Conservation (phyloP, 257 asterid species). For the Sherardia arvensis region DNA sequence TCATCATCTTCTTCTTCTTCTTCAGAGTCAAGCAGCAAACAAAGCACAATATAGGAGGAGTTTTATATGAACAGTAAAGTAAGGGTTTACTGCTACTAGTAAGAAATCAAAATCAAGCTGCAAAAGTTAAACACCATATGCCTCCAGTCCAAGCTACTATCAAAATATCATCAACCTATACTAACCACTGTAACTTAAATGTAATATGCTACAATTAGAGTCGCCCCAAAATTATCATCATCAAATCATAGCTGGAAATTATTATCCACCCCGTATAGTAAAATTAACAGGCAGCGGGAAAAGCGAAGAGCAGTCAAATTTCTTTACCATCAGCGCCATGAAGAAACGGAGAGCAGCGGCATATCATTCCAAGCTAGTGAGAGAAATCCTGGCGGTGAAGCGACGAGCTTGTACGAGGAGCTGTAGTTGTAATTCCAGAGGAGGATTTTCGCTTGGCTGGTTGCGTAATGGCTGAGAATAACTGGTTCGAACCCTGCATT, state of each 20-base stretch:
- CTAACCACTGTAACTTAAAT: constrained; percentile 8
- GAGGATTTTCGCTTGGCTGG: constrained; percentile 79
- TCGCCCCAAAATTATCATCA: not conserved
- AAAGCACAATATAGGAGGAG: not conserved
- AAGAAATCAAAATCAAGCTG: constrained; percentile 9
- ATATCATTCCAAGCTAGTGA: constrained; percentile 85
- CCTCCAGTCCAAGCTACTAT: constrained; percentile 17
- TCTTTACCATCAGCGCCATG: constrained; percentile 51
- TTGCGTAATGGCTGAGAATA: constrained; percentile 71
- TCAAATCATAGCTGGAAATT: constrained; percentile 13
- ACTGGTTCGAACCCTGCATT: constrained; percentile 65
- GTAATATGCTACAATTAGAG: constrained; percentile 23
- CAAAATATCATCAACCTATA: constrained; percentile 27
- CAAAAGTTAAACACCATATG: constrained; percentile 17
- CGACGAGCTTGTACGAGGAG: constrained; percentile 47
- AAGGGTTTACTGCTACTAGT: not conserved
- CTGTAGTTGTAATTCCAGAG: constrained; percentile 78
- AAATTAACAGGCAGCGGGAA: constrained; percentile 18
- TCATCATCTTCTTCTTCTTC: not conserved
- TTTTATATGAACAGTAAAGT: constrained; percentile 23
- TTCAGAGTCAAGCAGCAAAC: constrained; percentile 6
- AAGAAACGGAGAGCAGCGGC: constrained; percentile 79
- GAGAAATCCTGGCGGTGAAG: constrained; percentile 68
- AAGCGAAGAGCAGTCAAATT: not conserved
- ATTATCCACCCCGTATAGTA: constrained; percentile 15